These are phyloP conservation scores for Fusarium newnesense DNA, from an alignment of 2,329 filamentous ascomycete genomes.

Conservation along the genomic window DNA sequence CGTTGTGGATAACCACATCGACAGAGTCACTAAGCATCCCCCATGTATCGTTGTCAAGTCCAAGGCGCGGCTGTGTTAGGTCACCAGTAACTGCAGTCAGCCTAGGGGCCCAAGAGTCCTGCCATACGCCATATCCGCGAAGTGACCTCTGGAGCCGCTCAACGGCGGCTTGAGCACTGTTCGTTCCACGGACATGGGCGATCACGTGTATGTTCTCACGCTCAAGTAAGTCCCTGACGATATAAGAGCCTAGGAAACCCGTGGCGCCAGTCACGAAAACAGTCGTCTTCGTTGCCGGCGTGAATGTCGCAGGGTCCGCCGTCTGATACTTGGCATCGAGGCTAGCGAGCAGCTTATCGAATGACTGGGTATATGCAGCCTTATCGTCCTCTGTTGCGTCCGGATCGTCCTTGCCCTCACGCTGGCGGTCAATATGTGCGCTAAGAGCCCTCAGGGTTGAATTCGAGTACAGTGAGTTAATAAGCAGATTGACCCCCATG, in stretches of 20 bases:
- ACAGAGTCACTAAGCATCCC: not conserved
- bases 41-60: not conserved
- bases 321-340: not conserved
- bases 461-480: not conserved
- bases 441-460: not conserved
- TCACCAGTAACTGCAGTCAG: not conserved
- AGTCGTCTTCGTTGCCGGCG: not conserved
- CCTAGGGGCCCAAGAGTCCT: not conserved
- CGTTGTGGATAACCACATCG: not conserved
- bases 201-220: not conserved
- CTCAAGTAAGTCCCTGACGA: not conserved
- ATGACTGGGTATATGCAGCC: not conserved
- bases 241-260: not conserved
- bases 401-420: not conserved
- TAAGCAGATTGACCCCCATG: not conserved
- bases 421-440: not conserved
- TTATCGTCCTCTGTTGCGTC: not conserved
- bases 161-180: not conserved
- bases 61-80: not conserved
- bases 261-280: not conserved
- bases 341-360: not conserved
- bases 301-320: not conserved
- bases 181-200: too few relatives aligned
- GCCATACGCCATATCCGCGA: not conserved
- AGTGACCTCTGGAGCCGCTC: not conserved